Base-by-base conservation (phyloP, 2,329 filamentous ascomycete genomes). In the Epichloe scottii region DNA sequence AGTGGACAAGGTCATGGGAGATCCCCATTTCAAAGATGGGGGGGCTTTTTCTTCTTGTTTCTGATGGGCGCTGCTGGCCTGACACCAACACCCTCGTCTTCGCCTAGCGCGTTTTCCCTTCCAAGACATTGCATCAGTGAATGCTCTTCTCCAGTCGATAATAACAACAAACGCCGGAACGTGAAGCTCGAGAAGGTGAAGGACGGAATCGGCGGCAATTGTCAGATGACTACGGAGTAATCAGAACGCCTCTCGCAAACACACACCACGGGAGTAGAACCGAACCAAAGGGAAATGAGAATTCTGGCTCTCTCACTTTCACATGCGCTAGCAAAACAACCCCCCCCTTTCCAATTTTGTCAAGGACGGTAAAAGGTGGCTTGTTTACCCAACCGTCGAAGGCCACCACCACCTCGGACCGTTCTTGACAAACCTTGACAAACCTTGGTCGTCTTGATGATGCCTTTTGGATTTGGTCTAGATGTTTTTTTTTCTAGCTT, bases 11-110 rank as follows among this genome's bases (percentile, higher is more conserved):
- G 45, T 44, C 39, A 33, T 50, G 35, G 35, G 37, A 19, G 30
- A 48, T 51, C 52, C 52, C 51, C 52, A 53, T 41, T 45, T 45
- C 39, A 45, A 33, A 50, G 48, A 39, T 42, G 12, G 46, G 46
- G 46, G 46, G 39, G 17, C 2, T 26, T 8, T 26, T 26, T 26
- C 23, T 26, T 26, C 23, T 26, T 26, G 26, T 26, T 26, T 26
- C 26, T 26, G 26, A 26, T 26, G 26, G 26, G 26, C 26, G 26
- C 26, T 26, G 26, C 26, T 26, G 26, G 40, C 11, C 39, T n/a
- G 42, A 44, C 21, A 30, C 26, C n/a, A 41, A 41, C 17, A 41
- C n/a, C n/a, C 39, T 19, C 39, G 11, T 41, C 17, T 41, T 19
- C 10, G 39, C 39, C 39, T 21, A 17, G 35, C 35, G 35, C n/a